A percentile compares a stretch with the other conserved stretches of the same genome.
Evolutionary conservation across 129 eudicot genomes (phyloP).

Genomic region (Glebionis coronaria): DNA sequence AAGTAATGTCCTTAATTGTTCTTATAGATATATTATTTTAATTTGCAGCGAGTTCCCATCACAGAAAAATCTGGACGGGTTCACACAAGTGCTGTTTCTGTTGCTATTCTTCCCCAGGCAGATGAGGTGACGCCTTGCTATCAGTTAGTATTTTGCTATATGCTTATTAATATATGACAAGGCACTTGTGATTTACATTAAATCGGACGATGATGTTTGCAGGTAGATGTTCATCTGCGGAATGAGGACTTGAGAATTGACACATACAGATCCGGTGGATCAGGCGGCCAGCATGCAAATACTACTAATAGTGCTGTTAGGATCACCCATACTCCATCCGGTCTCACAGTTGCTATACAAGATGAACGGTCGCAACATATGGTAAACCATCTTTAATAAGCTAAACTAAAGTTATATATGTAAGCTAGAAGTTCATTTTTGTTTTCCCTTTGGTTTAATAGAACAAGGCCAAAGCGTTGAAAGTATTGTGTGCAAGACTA

Average conservation of each 20-base stretch:
- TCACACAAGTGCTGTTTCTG: conserved; percentile 97
- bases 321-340: conserved; percentile 82
- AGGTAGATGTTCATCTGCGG: conserved; percentile 91
- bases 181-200: neutral
- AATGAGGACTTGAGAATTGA: conserved; percentile 84
- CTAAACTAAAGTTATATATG: neutral
- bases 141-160: neutral
- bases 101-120: conserved; percentile 98
- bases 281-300: conserved; percentile 98
- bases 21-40: neutral
- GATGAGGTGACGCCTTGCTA: conserved; percentile 54
- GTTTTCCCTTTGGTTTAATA: conserved; percentile 29
- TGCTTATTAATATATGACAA: neutral
- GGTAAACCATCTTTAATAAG: conserved; percentile 26
- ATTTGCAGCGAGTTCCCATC: conserved; percentile 86
- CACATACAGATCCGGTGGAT: conserved; percentile 95
- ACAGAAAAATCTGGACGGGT: conserved; percentile 94
- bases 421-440: neutral
- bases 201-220: conserved; percentile 19
- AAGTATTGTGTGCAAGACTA: conserved; percentile 75
- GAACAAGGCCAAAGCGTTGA: conserved; percentile 98
- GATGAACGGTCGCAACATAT: conserved; percentile 94
- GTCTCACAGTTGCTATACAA: conserved; percentile 81
- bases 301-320: conserved; percentile 98
- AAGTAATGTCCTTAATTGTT: neutral